Evolutionary conservation across 1,284 basidiomycete species (phyloP), one percentile per base, ranked within the genome.

Genomic region (Ustilago cynodontis): DNA sequence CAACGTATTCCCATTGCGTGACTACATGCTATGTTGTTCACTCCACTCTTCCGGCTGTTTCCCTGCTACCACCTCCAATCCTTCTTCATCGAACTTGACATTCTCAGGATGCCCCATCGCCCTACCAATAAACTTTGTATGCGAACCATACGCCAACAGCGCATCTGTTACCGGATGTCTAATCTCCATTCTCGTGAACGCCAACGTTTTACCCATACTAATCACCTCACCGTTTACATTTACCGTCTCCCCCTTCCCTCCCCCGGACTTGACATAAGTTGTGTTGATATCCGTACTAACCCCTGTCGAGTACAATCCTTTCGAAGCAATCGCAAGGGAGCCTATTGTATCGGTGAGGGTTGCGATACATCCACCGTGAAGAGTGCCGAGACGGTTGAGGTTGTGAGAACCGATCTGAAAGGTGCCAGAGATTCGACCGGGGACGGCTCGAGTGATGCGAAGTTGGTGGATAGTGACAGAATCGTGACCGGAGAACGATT

Each of bases 251-350:
- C 77, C 81, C 4, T 39, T 53, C 9, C 39, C 59, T 20, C 93
- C 93, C 1, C 89, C 91, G 14, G 91, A 91, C 55, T 90, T 90
- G 60, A 93, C 90, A 78, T 93, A 95, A 2, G 92, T 93, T 0
- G 93, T 91, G 53, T 91, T 91, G 79, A 96, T 91, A 83, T 95
- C 94, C 1, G 93, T 94, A 2, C 92, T 93, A 8, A 95, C 93
- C 18, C 94, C 88, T 0, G 94, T 95, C 90, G 93, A 92, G 85
- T 88, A 92, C 26, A 94, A 90, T 4, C 94, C 94, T 75, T 91
- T 91, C 14, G 91, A 90, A 0, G 93, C 92, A 24, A 95, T 89
- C 8, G 93, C 93, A 13, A 95, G 89, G 0, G 92, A 93, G 7
- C 94, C 94, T 51, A 93, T 87, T 9, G 93, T 94, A 85, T 95